A percentile compares a stretch with the other conserved stretches of the same genome.
Conservation (phyloP, 352 stramenopile species). For the Pilasporangium apinafurcum region DNA sequence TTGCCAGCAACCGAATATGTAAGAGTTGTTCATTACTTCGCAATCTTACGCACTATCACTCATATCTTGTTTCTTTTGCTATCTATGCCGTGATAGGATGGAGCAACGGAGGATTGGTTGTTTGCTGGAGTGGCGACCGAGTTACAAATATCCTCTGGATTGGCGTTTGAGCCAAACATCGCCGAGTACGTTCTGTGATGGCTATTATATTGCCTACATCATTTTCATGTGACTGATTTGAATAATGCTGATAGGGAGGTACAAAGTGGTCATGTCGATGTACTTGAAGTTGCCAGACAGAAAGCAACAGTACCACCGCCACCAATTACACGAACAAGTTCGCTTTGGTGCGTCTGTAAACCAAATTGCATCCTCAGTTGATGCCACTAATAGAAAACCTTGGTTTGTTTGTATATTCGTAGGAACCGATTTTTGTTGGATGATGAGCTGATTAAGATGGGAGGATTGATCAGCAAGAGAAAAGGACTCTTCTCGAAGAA, state of each 20-base stretch:
- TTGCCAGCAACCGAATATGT: slow-evolving; percentile 72
- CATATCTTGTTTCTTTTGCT: slow-evolving; percentile 1
- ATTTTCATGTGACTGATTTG: not conserved
- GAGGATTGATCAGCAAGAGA: slow-evolving; percentile 81
- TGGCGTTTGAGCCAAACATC: slow-evolving; percentile 53
- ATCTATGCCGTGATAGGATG: slow-evolving; percentile 68
- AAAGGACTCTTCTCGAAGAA: slow-evolving; percentile 89
- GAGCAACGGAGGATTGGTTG: slow-evolving; percentile 83
- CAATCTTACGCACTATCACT: not conserved
- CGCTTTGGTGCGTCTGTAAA: slow-evolving; percentile 43
- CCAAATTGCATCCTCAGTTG: not conserved
- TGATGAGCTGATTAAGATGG: slow-evolving; percentile 84
- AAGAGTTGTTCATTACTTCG: slow-evolving; percentile 4
- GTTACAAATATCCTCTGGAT: slow-evolving; percentile 78
- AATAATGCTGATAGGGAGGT: slow-evolving; percentile 15
- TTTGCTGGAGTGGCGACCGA: slow-evolving; percentile 85
- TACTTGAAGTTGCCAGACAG: slow-evolving; percentile 75
- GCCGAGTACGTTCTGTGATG: slow-evolving; percentile 36
- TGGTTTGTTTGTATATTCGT: not conserved
- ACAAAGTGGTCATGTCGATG: slow-evolving; percentile 32
- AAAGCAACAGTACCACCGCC: slow-evolving; percentile 59
- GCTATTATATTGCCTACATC: too few relatives aligned
- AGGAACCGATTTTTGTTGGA: slow-evolving; percentile 83
- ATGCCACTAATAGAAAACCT: not conserved
- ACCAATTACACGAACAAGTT: slow-evolving; percentile 61